Conservation (phyloP, 2,329 filamentous ascomycete genomes). For the Aureobasidium sp. region DNA sequence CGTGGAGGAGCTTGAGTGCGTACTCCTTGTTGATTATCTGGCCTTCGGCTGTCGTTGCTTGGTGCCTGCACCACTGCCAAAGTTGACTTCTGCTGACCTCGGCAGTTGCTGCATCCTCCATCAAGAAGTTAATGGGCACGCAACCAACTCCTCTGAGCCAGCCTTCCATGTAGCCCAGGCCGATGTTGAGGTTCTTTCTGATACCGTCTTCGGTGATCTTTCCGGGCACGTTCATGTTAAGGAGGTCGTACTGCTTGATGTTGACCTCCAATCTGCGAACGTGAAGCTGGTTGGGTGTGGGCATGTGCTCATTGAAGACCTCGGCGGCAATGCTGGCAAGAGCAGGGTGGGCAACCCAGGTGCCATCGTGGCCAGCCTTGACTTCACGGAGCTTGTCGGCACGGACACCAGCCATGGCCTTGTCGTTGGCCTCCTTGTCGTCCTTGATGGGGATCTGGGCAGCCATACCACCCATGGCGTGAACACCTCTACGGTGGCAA, state of each 20-base stretch:
- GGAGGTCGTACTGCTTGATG: constrained; percentile 77
- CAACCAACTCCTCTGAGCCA: constrained; percentile 94
- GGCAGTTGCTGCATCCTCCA: constrained; percentile 97
- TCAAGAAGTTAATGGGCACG: constrained; percentile 94
- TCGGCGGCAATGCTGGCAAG: constrained; percentile 81
- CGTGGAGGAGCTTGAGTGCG: constrained; percentile 74
- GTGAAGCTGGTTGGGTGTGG: constrained; percentile 93
- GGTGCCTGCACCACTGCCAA: constrained; percentile 85
- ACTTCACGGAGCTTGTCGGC: constrained; percentile 96
- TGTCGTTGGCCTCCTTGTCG: constrained; percentile 81
- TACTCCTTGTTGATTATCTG: constrained; percentile 91
- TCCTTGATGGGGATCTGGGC: constrained; percentile 99
- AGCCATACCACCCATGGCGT: constrained; percentile 98
- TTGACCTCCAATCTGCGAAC: constrained; percentile 80
- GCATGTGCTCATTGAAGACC: constrained; percentile 98
- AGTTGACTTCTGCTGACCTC: constrained; percentile 92
- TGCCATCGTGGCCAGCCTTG: constrained; percentile 88
- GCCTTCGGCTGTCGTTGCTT: constrained; percentile 71
- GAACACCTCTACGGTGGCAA: constrained; percentile 92
- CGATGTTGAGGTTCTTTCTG: constrained; percentile 95
- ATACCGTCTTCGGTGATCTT: constrained; percentile 89
- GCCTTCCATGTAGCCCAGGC: constrained; percentile 95
- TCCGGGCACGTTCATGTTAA: constrained; percentile 97
- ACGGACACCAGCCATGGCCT: constrained; percentile 85
- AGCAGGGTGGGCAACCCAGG: constrained; percentile 95